Percentiles rank a stretch among this genome's conserved stretches.
Evolutionary conservation across 768 basidiomycete genomes (phyloP).

Genomic region (Xerocomellus dryophilus): DNA sequence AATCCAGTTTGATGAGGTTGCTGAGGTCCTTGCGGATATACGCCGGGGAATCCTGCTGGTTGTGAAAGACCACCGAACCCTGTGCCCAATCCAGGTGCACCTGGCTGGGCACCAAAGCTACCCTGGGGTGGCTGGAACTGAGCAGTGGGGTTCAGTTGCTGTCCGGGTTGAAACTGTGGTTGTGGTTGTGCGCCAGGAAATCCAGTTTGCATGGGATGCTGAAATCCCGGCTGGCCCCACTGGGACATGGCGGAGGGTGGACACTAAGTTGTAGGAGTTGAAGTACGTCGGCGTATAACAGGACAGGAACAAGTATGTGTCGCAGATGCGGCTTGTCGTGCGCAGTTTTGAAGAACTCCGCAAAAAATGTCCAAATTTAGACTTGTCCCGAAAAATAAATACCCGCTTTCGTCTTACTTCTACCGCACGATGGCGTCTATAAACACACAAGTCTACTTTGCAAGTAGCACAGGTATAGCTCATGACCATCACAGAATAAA

Average conservation of each 20-base stretch:
- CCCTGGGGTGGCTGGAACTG: constrained; percentile 46
- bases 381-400: constrained; percentile 1
- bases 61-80: constrained; percentile 45
- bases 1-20: constrained; percentile 46
- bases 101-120: constrained; percentile 28
- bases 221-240: constrained; percentile 69
- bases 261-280: not conserved
- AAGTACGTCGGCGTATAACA: not conserved
- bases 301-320: constrained; percentile 1
- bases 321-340: no score
- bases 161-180: constrained; percentile 41
- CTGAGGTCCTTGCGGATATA: constrained; percentile 39
- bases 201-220: constrained; percentile 75
- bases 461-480: no score
- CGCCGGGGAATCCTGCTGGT: constrained; percentile 50
- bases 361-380: constrained; percentile 4
- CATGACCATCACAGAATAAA: no score
- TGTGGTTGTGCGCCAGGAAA: constrained; percentile 50
- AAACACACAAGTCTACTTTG: no score
- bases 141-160: constrained; percentile 25
- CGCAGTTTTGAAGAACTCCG: constrained; percentile 17
- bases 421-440: no score
- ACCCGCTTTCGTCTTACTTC: not conserved
- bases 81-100: constrained; percentile 30
- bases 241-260: constrained; percentile 57